phyloP scores from a whole-genome alignment of 2,329 filamentous ascomycete genomes.

The Diaporthe ampelina region DNA sequence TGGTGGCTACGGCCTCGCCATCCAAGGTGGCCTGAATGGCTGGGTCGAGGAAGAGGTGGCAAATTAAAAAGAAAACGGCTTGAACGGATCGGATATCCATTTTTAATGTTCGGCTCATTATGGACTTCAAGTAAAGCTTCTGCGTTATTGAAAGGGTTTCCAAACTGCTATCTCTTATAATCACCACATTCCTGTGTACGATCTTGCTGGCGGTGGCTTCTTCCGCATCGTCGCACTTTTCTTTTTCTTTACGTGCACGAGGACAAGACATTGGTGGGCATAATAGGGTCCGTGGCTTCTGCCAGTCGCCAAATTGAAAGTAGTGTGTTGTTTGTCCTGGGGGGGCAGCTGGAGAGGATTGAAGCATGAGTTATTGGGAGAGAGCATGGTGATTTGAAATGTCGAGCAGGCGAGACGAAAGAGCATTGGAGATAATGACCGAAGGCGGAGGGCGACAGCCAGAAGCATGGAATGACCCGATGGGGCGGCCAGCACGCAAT shows the following conservation, averaged over 20 bases:
- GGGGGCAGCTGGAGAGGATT: not conserved
- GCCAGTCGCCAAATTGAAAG: constrained; percentile 1
- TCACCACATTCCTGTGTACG: constrained; percentile 41
- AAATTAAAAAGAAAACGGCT: constrained; percentile 58
- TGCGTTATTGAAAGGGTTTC: constrained; percentile 38
- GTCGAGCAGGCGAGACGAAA: not conserved
- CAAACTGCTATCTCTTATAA: constrained; percentile 40
- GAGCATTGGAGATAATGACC: constrained; percentile 31
- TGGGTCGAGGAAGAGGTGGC: constrained; percentile 78
- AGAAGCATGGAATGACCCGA: constrained; percentile 26
- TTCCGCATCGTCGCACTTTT: constrained; percentile 32
- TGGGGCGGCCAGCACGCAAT: constrained; percentile 29
- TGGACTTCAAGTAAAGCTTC: constrained; percentile 36
- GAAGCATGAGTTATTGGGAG: not conserved
- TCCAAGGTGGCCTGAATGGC: constrained; percentile 74
- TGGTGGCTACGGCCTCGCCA: constrained; percentile 72
- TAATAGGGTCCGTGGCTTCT: constrained; percentile 36
- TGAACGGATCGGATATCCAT: constrained; percentile 43
- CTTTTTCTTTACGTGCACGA: constrained; percentile 26
- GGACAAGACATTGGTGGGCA: constrained; percentile 29
- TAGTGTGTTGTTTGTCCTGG: constrained; percentile 8
- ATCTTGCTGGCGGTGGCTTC: constrained; percentile 38
- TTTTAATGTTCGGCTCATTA: constrained; percentile 45
- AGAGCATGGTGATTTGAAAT: constrained; percentile 11
- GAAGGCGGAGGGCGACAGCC: constrained; percentile 4